Evolutionary conservation across 495 filamentous ascomycete genomes (phyloP).

Genomic region (Friedmanniomyces simplex): DNA sequence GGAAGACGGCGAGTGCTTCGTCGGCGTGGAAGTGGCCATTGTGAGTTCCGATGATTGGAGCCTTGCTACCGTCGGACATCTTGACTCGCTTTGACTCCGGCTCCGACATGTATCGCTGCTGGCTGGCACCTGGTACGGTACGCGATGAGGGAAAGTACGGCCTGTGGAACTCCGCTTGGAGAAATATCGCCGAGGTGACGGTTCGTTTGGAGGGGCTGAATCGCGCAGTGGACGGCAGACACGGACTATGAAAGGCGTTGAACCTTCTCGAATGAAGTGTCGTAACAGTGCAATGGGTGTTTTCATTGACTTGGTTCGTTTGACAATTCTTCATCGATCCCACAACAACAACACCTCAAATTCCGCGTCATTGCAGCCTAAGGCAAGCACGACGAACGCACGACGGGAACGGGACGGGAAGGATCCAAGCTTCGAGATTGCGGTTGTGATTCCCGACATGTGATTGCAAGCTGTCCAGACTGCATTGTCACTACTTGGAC

Average conservation of each 20-base stretch:
- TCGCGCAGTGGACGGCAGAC: no score
- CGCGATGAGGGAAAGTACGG: no score
- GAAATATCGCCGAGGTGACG: background rate
- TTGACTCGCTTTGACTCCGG: constrained; percentile 29
- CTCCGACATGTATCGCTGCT: constrained; percentile 6
- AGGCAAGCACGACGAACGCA: no score
- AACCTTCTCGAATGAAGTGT: background rate
- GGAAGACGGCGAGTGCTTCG: constrained; percentile 94
- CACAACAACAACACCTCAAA: background rate
- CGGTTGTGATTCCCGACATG: background rate
- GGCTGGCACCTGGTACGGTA: no score
- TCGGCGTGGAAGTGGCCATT: constrained; percentile 98
- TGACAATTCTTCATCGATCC: background rate
- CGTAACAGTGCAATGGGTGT: background rate
- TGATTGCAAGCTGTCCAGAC: background rate
- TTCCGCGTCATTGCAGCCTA: no score
- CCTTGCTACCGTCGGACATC: constrained; percentile 17
- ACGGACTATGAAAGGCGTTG: no score
- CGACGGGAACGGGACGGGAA: no score
- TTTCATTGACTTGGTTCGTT: background rate
- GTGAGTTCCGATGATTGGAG: constrained; percentile 68
- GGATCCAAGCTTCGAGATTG: background rate
- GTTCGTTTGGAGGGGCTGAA: no score
- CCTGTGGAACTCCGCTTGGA: background rate
- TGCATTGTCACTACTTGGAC: background rate